Evolutionary conservation across 179 eudicot species (phyloP).

Genomic region (Camellia oleifera): DNA sequence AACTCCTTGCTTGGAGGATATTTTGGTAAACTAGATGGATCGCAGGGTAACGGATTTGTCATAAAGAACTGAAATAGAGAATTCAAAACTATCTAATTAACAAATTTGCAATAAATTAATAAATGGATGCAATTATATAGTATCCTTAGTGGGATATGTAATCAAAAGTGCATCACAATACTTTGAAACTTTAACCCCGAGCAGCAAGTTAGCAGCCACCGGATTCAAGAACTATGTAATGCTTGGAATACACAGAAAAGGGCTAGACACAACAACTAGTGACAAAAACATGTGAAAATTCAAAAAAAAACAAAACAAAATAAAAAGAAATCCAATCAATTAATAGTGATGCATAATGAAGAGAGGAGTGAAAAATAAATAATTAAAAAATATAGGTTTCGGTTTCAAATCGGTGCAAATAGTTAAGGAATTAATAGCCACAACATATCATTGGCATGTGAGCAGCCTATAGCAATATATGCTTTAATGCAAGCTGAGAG

Average conservation of each 20-base stretch:
- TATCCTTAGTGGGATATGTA: neutral
- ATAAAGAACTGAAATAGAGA: conserved; percentile 51
- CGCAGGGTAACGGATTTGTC: conserved; percentile 55
- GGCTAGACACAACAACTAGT: neutral
- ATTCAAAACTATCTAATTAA: conserved; percentile 1
- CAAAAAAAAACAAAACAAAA: too few relatives aligned
- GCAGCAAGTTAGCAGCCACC: neutral
- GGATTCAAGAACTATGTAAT: neutral
- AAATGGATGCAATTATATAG: neutral
- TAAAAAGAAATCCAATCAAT: too few relatives aligned
- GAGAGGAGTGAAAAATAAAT: too few relatives aligned
- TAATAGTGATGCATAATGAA: too few relatives aligned
- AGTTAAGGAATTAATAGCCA: neutral
- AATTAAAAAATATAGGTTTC: neutral
- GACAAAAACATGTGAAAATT: neutral
- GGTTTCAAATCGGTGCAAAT: neutral
- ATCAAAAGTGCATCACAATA: conserved; percentile 11
- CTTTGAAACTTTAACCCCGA: conserved; percentile 1
- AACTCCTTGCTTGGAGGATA: conserved; percentile 70
- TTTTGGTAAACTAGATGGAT: conserved; percentile 59
- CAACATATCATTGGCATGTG: neutral
- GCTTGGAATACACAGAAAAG: neutral
- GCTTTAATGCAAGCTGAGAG: neutral
- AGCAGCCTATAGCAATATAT: neutral
- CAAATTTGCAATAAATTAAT: neutral